Base-by-base conservation (phyloP, 1,284 basidiomycete species). In the Microstroma glucosiphilum region DNA sequence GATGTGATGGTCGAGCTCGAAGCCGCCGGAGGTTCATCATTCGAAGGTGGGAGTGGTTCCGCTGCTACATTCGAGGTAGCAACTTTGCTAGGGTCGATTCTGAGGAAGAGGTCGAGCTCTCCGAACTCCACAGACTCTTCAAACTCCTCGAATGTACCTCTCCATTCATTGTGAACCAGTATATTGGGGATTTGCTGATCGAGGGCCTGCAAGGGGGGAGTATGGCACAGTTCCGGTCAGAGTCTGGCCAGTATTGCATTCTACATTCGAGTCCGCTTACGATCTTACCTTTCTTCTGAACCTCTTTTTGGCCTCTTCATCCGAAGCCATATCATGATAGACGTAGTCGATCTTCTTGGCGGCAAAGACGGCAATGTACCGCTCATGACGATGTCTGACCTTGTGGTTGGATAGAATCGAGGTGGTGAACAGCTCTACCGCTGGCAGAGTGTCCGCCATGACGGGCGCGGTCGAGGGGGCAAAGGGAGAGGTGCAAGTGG, bases 341-440 rank as follows among this genome's bases (percentile, higher is more conserved):
- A 77, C 62, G 49, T 70, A 79, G n/a, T 75, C 69, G n/a, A 79
- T 72, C 67, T 72, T 70, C 41, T 73, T 72, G 63, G 73, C 71
- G 51, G 58, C 60, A 8, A 79, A 60, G 11, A 79, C 76, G 25
- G 64, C 61, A 59, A 72, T 64, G 59, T 62, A 79, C n/a, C 77
- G 70, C 51, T 79, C 77, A 59, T 79, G 76, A 8, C 75, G 67
- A 17, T 64, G 61, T 37, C 77, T 67, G 1, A 76, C 68, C 55
- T 70, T 70, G 63, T 75, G 73, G 58, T 79, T 77, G 57, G 70
- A 71, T 25, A 78, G 67, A 59, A 79, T 79, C 40, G 75, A 78
- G 25, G 77, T 79, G 62, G 70, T 75, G 67, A 79, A 79, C n/a
- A 79, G 72, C 65, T 79, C 77, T 37, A 79, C 69, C 2, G 68